Percentiles rank a stretch among this genome's conserved stretches.
Conservation (phyloP, 202 grass and related monocot species). For the Schoenoplectus triqueter region DNA sequence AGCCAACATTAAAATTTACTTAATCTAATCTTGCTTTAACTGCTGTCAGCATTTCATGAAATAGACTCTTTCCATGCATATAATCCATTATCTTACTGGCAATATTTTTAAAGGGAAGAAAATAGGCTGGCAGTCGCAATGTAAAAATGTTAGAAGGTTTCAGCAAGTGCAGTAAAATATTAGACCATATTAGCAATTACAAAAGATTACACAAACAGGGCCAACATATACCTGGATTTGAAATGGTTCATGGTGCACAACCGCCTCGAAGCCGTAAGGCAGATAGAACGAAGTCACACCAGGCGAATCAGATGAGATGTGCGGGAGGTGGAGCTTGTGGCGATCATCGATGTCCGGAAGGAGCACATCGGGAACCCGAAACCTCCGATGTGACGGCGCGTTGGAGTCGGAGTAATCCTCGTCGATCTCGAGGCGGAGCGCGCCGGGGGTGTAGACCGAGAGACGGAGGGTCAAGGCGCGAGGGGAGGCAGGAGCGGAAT, state of each 20-base stretch:
- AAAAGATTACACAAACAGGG: background rate
- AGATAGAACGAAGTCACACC: constrained; percentile 69
- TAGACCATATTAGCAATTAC: background rate
- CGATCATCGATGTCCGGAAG: constrained; percentile 60
- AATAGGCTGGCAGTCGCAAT: background rate
- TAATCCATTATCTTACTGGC: background rate
- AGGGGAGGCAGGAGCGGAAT: constrained; percentile 45
- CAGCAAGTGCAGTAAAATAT: background rate
- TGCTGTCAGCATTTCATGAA: background rate
- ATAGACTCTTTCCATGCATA: background rate
- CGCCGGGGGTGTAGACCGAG: constrained; percentile 58
- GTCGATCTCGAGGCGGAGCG: constrained; percentile 84
- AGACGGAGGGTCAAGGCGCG: constrained; percentile 75
- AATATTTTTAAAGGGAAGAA: background rate
- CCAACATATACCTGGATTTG: constrained; percentile 47
- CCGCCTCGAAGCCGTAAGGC: constrained; percentile 59
- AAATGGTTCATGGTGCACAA: constrained; percentile 74
- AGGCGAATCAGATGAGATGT: constrained; percentile 36
- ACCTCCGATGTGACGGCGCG: constrained; percentile 57
- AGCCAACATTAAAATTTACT: background rate
- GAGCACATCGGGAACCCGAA: constrained; percentile 84
- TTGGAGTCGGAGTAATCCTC: constrained; percentile 58
- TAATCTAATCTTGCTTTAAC: background rate
- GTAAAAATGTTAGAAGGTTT: background rate
- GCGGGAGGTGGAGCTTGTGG: constrained; percentile 54